Evolutionary conservation across 2,329 filamentous ascomycete species (phyloP).

Genomic region (Phyllosticta ampelicida): DNA sequence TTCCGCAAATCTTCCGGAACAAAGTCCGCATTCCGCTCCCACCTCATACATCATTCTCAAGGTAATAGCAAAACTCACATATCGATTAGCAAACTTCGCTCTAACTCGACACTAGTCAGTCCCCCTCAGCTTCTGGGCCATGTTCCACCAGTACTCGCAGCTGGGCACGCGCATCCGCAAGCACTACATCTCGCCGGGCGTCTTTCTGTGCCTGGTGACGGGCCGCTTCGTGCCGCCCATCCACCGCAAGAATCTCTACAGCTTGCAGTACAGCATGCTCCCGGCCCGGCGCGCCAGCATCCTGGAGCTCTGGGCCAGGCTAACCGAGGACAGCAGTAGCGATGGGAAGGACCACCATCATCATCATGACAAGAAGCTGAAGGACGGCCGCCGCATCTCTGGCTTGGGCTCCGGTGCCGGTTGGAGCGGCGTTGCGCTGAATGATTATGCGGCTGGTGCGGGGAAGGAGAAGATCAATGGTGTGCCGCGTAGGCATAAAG

Average conservation of each 20-base stretch:
- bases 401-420: neutral
- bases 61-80: conserved; percentile 35
- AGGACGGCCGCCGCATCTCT: neutral
- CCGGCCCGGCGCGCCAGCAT: conserved; percentile 72
- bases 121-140: conserved; percentile 78
- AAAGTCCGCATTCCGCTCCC: conserved; percentile 36
- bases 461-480: neutral
- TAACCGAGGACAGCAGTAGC: conserved; percentile 27
- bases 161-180: conserved; percentile 85
- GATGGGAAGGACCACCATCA: neutral
- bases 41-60: conserved; percentile 82
- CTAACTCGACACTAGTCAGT: conserved; percentile 52
- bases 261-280: conserved; percentile 95
- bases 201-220: conserved; percentile 77
- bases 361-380: neutral
- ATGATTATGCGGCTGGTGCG: neutral
- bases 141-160: conserved; percentile 97
- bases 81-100: neutral
- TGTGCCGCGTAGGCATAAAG: neutral
- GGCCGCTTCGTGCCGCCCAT: conserved; percentile 93
- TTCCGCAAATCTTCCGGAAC: conserved; percentile 22
- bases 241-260: conserved; percentile 88
- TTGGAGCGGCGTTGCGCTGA: neutral
- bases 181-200: conserved; percentile 84
- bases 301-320: conserved; percentile 70